These are phyloP conservation scores for Solanum chacoense DNA, from an alignment of 305 asterid species.

Conservation along the genomic window DNA sequence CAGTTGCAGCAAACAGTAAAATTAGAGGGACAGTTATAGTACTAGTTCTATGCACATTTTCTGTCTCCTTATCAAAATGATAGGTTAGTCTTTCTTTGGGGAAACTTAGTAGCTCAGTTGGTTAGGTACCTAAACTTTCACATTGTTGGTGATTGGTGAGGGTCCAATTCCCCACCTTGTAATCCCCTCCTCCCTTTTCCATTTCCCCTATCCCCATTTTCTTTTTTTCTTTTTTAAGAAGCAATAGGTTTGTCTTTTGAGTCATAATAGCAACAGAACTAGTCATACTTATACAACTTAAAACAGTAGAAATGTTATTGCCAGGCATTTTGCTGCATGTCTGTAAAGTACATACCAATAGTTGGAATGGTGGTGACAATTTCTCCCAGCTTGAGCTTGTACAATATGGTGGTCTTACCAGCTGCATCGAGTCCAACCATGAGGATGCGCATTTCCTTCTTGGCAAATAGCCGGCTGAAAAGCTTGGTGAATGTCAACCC, in stretches of 20 bases:
- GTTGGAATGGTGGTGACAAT: slow-evolving; percentile 70
- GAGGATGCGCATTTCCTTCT: slow-evolving; percentile 74
- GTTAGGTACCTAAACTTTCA: neutral
- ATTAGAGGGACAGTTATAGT: neutral
- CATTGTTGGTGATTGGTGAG: neutral
- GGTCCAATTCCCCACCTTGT: neutral
- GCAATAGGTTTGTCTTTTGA: neutral
- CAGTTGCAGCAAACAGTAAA: neutral
- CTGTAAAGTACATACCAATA: slow-evolving; percentile 34
- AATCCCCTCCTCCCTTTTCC: neutral
- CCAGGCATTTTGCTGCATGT: neutral
- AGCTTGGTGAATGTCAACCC: slow-evolving; percentile 66
- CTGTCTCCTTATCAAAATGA: neutral
- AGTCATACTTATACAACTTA: neutral
- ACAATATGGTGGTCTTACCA: slow-evolving; percentile 74
- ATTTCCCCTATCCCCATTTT: neutral
- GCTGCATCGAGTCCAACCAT: slow-evolving; percentile 83
- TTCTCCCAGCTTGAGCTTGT: slow-evolving; percentile 77
- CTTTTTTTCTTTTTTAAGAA: neutral
- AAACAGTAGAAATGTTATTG: neutral
- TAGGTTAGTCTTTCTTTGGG: neutral
- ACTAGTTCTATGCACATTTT: neutral
- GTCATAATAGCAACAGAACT: neutral
- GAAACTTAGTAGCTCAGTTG: neutral
- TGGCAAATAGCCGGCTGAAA: slow-evolving; percentile 66